Base-by-base conservation (phyloP, 2,329 filamentous ascomycete species). In the Sclerotinia subarctica region DNA sequence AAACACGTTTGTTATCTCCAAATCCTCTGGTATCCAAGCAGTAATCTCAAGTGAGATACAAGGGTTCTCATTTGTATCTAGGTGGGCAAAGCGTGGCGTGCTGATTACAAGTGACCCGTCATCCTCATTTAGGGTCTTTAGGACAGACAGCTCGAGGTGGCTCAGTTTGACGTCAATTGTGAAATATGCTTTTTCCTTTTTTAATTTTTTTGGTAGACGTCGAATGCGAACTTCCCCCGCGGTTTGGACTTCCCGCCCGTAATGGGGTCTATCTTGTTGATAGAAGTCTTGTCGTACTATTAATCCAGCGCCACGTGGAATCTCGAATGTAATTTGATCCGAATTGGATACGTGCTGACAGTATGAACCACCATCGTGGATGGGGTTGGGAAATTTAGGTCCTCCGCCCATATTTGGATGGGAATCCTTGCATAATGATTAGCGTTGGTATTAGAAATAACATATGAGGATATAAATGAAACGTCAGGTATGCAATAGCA, bases 11-110 rank as follows among this genome's bases (percentile, higher is more conserved):
- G 64, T 67, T 5, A 77, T 70, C 46, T 73, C 44, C 26, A 70
- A 69, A 69, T 73, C 67, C 32, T 76, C 73, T n/a, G 75, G 76
- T 53, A 77, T 66, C 74, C 74, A 77, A 52, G 72, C 75, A 19
- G 72, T 76, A 44, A 77, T 72, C 47, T 73, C 73, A 13, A 77
- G 21, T 32, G 73, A 75, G 29, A 77, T 69, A 58, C 75, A 77
- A 58, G 74, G 74, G 3, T 52, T 67, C 5, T 54, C 63, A 32
- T 46, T 24, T 17, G 57, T 21, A 52, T 49, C 47, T 19, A 72
- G 53, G n/a, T 52, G 59, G 11, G 71, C 69, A 67, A 69, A 69
- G 54, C 62, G 69, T 8, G 76, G 76, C 2, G 75, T 76, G 38
- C 68, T 72, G 26, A 77, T 69, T 54, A 71, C 70, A 8, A 77